Evolutionary conservation across 148 eudicot genomes (phyloP).

Genomic region (Nepenthes mirabilis): DNA sequence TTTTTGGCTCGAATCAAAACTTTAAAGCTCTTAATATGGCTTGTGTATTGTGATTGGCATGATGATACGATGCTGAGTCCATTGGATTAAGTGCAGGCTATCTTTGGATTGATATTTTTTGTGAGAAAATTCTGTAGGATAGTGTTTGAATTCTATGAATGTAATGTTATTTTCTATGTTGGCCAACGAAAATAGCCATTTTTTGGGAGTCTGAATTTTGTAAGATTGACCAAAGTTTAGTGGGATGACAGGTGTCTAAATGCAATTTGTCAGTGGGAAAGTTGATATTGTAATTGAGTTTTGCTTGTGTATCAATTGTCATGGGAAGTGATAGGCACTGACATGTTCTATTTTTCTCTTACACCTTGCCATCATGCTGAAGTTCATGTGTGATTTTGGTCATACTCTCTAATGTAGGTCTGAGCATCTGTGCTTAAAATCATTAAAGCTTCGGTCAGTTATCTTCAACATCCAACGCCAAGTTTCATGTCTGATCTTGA

Average conservation of each 20-base stretch:
- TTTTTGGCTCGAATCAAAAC: too few relatives aligned
- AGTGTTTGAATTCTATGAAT: too few relatives aligned
- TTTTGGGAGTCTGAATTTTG: not conserved
- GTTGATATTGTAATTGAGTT: not conserved
- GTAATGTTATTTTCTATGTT: too few relatives aligned
- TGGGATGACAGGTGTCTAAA: not conserved
- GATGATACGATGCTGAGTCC: too few relatives aligned
- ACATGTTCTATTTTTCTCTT: not conserved
- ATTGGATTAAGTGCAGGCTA: too few relatives aligned
- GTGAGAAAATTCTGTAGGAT: too few relatives aligned
- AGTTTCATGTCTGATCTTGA: slow-evolving; percentile 57
- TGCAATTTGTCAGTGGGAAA: not conserved
- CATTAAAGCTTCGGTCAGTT: slow-evolving; percentile 9
- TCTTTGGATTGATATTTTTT: too few relatives aligned
- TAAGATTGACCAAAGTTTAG: not conserved
- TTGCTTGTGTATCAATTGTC: not conserved
- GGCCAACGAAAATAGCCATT: too few relatives aligned
- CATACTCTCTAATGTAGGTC: slow-evolving; percentile 14
- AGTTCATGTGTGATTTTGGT: not conserved
- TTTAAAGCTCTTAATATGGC: too few relatives aligned
- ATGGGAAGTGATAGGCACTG: too few relatives aligned
- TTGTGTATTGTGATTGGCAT: too few relatives aligned
- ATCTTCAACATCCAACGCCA: slow-evolving; percentile 15
- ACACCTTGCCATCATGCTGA: too few relatives aligned
- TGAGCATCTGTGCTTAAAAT: slow-evolving; percentile 22